Evolutionary conservation across 2,329 filamentous ascomycete species (phyloP).

Genomic region (Beauveria sp.): DNA sequence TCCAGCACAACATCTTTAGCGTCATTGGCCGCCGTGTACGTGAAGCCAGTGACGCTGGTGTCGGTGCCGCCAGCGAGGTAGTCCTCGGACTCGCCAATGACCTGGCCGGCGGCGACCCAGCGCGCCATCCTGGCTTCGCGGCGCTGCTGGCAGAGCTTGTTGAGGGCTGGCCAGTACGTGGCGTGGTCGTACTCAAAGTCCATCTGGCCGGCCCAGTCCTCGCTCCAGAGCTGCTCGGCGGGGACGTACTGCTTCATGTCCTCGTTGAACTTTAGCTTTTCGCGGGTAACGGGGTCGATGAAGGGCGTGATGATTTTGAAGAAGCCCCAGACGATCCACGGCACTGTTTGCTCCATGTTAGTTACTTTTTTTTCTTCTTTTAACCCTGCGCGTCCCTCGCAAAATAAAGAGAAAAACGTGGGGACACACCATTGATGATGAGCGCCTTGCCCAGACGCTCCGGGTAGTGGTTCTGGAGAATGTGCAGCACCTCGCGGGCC

Average conservation of each 20-base stretch:
- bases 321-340: slow-evolving; percentile 86
- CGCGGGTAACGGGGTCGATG: slow-evolving; percentile 86
- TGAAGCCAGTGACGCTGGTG: slow-evolving; percentile 26
- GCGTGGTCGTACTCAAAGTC: slow-evolving; percentile 89
- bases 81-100: slow-evolving; percentile 78
- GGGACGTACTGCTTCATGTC: slow-evolving; percentile 79
- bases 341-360: slow-evolving; percentile 46
- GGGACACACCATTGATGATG: slow-evolving; percentile 69
- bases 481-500: slow-evolving; percentile 76
- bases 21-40: slow-evolving; percentile 15
- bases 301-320: slow-evolving; percentile 95
- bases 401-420: background rate
- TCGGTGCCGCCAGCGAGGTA: slow-evolving; percentile 64
- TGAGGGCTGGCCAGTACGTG: slow-evolving; percentile 82
- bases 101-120: slow-evolving; percentile 74
- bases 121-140: slow-evolving; percentile 55
- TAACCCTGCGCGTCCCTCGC: background rate
- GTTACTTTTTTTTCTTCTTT: background rate
- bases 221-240: slow-evolving; percentile 70
- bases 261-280: slow-evolving; percentile 98
- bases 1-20: background rate
- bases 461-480: slow-evolving; percentile 92
- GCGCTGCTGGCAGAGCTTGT: slow-evolving; percentile 59
- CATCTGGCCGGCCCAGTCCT: slow-evolving; percentile 66
- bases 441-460: slow-evolving; percentile 84